A percentile compares a stretch with the other conserved stretches of the same genome.
Conservation (phyloP, 768 basidiomycete species). For the Pleurotus cornucopiae region DNA sequence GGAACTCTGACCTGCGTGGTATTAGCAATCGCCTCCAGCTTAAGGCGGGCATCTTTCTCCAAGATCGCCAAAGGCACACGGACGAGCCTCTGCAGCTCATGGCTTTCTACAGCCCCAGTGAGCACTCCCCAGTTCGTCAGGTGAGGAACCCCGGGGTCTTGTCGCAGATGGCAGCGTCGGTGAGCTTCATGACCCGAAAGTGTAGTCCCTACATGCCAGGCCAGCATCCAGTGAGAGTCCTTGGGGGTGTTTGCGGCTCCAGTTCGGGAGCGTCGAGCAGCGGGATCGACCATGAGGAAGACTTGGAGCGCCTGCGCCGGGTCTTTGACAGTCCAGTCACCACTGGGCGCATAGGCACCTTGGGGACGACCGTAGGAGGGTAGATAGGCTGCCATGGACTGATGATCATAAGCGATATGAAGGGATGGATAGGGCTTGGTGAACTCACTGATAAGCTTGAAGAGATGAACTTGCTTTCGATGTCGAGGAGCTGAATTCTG, state of each 20-base stretch:
- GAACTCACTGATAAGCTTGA: no score
- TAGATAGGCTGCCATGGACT: neutral
- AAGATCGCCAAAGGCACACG: neutral
- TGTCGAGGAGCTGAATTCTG: no score
- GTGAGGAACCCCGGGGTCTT: neutral
- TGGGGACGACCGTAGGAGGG: neutral
- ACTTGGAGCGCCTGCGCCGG: neutral
- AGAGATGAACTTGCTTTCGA: no score
- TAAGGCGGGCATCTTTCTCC: neutral
- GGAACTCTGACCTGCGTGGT: neutral
- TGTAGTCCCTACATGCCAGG: neutral
- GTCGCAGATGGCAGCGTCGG: conserved; percentile 2
- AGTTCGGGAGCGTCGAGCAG: neutral
- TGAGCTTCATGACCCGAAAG: neutral
- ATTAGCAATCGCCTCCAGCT: neutral
- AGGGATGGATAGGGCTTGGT: no score
- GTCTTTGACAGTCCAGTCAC: neutral
- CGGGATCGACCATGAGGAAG: neutral
- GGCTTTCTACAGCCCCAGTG: neutral
- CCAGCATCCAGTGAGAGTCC: conserved; percentile 3
- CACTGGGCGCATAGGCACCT: neutral
- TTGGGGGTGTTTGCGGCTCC: neutral
- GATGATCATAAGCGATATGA: no score
- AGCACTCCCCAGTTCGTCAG: neutral
- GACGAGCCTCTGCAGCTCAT: neutral